A percentile compares a stretch with the other conserved stretches of the same genome.
Evolutionary conservation across 257 asterid species (phyloP).

Genomic region (Petunia secreta): DNA sequence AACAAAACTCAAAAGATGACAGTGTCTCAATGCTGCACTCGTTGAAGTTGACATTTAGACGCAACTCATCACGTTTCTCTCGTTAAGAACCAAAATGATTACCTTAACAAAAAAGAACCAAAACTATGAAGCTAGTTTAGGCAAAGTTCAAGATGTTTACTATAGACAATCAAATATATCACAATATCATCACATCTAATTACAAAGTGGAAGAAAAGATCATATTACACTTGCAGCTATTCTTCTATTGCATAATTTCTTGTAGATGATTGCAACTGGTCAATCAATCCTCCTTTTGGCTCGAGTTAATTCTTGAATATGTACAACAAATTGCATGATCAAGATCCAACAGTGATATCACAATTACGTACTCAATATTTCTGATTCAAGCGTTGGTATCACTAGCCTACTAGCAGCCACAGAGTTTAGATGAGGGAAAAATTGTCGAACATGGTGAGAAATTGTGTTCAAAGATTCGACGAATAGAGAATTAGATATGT

Average conservation of each 20-base stretch:
- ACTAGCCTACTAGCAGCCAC: background rate
- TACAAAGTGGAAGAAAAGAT: background rate
- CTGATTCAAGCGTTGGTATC: background rate
- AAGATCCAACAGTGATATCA: background rate
- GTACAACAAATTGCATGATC: background rate
- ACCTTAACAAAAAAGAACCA: too few species aligned
- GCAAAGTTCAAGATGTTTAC: background rate
- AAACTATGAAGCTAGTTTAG: background rate
- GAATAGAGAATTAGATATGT: background rate
- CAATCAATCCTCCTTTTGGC: background rate
- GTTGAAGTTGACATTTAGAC: too few species aligned
- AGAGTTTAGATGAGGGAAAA: background rate
- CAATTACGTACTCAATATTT: background rate
- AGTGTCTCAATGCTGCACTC: too few species aligned
- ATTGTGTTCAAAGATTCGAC: background rate
- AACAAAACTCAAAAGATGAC: too few species aligned
- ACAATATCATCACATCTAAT: too few species aligned
- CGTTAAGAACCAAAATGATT: background rate
- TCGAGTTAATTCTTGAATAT: background rate
- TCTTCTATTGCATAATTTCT: background rate
- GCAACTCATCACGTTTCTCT: background rate
- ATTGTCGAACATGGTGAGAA: background rate
- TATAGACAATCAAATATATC: background rate
- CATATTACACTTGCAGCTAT: background rate
- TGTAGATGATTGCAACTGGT: background rate